phyloP scores from a whole-genome alignment of 1,284 basidiomycete species.

The Boletellus deceptivus region DNA sequence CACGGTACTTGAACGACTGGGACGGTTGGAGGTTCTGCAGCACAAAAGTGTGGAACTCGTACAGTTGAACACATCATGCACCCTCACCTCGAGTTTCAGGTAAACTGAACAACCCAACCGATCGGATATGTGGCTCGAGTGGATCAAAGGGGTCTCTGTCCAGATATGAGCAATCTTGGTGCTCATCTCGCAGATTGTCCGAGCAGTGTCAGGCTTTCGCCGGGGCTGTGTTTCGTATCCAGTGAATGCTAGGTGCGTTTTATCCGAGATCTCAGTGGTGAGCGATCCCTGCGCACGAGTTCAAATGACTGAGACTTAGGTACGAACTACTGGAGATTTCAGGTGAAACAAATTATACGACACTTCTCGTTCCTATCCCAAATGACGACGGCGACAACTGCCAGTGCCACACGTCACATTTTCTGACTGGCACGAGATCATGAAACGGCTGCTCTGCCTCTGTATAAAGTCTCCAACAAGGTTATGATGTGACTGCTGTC shows the following conservation, averaged over 20 bases:
- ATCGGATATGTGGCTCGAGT: slow-evolving; percentile 54
- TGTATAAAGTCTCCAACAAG: background rate
- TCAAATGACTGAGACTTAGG: background rate
- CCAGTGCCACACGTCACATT: background rate
- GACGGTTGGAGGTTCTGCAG: slow-evolving; percentile 70
- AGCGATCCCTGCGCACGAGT: background rate
- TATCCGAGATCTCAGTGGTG: background rate
- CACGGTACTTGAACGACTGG: slow-evolving; percentile 74
- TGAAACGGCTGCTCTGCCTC: background rate
- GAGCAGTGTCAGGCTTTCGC: background rate
- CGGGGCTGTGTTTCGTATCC: background rate
- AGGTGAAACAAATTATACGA: background rate
- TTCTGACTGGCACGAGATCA: background rate
- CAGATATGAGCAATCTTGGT: slow-evolving; percentile 36
- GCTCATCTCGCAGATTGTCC: slow-evolving; percentile 6
- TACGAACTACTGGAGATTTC: background rate
- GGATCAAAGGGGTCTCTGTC: slow-evolving; percentile 61
- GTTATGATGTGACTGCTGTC: background rate
- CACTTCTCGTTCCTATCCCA: background rate
- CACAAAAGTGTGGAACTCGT: no score
- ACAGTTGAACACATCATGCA: background rate
- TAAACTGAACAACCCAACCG: slow-evolving; percentile 52
- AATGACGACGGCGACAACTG: no score
- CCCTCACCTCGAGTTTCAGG: slow-evolving; percentile 65
- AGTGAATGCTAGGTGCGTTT: background rate